Evolutionary conservation across 2,329 filamentous ascomycete species (phyloP), one percentile per base, ranked within the genome.

Genomic region (Scedosporium aurantiacum): DNA sequence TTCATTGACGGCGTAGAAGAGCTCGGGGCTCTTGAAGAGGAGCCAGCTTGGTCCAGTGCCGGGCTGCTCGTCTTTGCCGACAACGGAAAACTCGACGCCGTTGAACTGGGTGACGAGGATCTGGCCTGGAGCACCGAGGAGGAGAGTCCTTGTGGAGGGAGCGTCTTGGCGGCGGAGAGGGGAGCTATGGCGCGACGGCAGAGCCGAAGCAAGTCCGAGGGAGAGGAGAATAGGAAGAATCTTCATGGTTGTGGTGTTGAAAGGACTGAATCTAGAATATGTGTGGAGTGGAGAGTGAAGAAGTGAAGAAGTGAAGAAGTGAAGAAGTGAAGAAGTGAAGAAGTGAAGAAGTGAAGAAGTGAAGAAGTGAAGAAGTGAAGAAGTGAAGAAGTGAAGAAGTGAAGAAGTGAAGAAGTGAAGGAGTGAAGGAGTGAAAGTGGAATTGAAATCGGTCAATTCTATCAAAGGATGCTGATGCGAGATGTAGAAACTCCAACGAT

Each of bases 1-100:
- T 72, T 82, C 80, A 64, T 82, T 73, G 21, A 78, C 75, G 54
- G 76, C 76, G 63, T 79, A 81, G 52, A 82, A 63, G 4, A 69
- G 66, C 66, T 74, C 71, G 27, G 74, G 73, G 18, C 70, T 63
- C 57, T 71, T 72, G 67, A 74, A 75, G 45, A 73, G 68, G 69
- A 82, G 68, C 79, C 79, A 82, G 63, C 76, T 79, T 23, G 78
- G 74, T 1, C 63, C 65, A 3, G 70, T 67, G 55, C 72, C 71
- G 0, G 65, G 25, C 6, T 67, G 64, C 2, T 66, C 66, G 40
- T 70, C 68, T 43, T 75, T 75, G 57, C 68, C 65, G 21, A 76
- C 71, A 25, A 76, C 65, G 37, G 70, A 69, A 67, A 82, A 78
- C 47, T 61, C 63, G 18, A 66, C 64, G 61, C 73, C 76, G 64